phyloP scores from a whole-genome alignment of 1,139 yeast species.

The Eremothecium cymbalariae region DNA sequence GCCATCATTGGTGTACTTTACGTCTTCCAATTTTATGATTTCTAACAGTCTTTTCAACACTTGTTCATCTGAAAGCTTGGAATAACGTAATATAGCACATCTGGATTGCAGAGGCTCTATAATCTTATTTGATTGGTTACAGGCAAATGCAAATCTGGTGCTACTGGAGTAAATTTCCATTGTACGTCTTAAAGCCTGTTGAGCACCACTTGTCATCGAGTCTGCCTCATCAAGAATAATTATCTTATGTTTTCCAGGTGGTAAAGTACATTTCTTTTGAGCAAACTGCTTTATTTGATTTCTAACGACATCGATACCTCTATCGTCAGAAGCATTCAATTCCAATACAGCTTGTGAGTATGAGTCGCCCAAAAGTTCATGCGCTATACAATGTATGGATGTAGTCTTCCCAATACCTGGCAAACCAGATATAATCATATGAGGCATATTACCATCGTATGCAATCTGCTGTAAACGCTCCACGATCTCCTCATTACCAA shows the following conservation, averaged over 20 bases:
- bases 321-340: constrained; percentile 90
- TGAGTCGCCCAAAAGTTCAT: constrained; percentile 66
- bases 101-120: constrained; percentile 95
- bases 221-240: constrained; percentile 92
- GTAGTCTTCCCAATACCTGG: constrained; percentile 99
- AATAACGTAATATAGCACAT: constrained; percentile 87
- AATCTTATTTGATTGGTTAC: constrained; percentile 88
- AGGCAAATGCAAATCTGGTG: constrained; percentile 95
- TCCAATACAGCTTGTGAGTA: constrained; percentile 83
- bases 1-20: constrained; percentile 82
- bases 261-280: constrained; percentile 76
- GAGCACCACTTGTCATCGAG: constrained; percentile 88
- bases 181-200: constrained; percentile 92
- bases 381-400: constrained; percentile 82
- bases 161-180: constrained; percentile 94
- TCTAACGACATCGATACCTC: constrained; percentile 93
- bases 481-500: constrained; percentile 87
- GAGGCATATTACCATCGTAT: constrained; percentile 93
- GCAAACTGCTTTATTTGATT: constrained; percentile 92
- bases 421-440: constrained; percentile 83
- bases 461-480: constrained; percentile 80
- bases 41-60: constrained; percentile 70
- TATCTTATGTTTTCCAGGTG: constrained; percentile 74
- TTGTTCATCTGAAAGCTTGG: constrained; percentile 75
- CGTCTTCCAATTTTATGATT: constrained; percentile 60